These are phyloP conservation scores for Diatrype stigma DNA, from an alignment of 2,329 filamentous ascomycete species.

Conservation along the genomic window DNA sequence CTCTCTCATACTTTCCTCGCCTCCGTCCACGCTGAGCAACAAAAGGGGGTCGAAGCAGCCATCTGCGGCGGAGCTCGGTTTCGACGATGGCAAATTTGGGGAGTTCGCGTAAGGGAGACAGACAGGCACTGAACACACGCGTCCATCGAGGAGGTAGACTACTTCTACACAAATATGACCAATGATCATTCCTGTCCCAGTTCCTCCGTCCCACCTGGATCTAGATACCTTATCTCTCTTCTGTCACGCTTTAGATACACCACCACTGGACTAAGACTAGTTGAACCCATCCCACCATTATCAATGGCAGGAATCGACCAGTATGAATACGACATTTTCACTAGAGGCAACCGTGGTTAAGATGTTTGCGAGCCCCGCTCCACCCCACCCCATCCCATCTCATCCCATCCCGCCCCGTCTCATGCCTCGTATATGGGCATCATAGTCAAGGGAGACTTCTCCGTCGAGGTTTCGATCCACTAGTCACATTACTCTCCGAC, in stretches of 20 bases:
- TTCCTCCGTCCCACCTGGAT: not conserved
- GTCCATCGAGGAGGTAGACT: not conserved
- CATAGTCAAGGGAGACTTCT: not conserved
- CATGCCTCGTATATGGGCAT: not conserved
- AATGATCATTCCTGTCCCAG: not conserved
- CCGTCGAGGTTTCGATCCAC: not conserved
- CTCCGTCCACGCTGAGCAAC: constrained; percentile 59
- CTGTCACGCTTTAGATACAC: not conserved
- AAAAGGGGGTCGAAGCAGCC: constrained; percentile 52
- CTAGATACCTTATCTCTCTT: not conserved
- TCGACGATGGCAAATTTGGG: constrained; percentile 84
- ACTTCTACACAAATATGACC: not conserved
- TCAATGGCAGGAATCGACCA: too few relatives aligned
- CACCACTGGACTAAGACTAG: not conserved
- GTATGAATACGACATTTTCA: too few relatives aligned
- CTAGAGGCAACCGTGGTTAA: too few relatives aligned
- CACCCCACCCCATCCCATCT: too few relatives aligned
- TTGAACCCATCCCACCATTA: too few relatives aligned
- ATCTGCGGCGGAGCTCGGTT: constrained; percentile 64
- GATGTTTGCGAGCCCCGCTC: too few relatives aligned
- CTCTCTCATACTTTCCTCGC: constrained; percentile 55
- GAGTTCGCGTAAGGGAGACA: constrained; percentile 60
- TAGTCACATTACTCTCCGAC: not conserved
- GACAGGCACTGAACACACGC: constrained; percentile 1
- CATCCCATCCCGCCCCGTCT: too few relatives aligned